Conservation (phyloP, 108 stramenopile species). For the Pseudonitzschia multistriata region DNA sequence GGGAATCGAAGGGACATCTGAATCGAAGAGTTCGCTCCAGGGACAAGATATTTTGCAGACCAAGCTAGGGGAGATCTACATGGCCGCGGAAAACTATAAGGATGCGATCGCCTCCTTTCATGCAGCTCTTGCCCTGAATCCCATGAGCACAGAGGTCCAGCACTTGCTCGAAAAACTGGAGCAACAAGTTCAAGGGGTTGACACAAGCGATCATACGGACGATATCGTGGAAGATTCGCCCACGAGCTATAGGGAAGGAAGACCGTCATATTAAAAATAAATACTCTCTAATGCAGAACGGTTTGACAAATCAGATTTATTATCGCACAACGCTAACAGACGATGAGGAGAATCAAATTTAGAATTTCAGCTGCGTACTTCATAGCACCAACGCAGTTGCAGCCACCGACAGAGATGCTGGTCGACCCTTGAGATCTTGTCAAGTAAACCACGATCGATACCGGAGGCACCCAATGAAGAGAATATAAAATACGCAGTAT, state of each 20-base stretch:
- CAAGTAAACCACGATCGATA: too few relatives aligned
- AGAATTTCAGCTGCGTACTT: too few relatives aligned
- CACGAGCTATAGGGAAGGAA: conserved; percentile 16
- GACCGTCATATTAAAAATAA: conserved; percentile 24
- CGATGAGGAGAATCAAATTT: too few relatives aligned
- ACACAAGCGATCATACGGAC: conserved; percentile 25
- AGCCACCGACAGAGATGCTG: too few relatives aligned
- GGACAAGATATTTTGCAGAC: conserved; percentile 57
- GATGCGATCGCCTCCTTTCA: conserved; percentile 76
- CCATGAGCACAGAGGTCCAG: conserved; percentile 57
- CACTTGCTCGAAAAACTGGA: conserved; percentile 74
- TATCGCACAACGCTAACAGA: too few relatives aligned
- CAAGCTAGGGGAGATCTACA: conserved; percentile 74
- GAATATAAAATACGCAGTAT: too few relatives aligned
- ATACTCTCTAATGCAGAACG: neutral
- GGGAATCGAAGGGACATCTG: conserved; percentile 56
- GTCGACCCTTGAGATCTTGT: too few relatives aligned
- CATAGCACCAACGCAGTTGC: too few relatives aligned
- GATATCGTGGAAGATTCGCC: conserved; percentile 47
- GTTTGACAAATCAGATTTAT: neutral
- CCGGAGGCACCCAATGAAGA: too few relatives aligned
- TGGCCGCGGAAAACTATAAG: conserved; percentile 56
- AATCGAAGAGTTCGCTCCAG: conserved; percentile 20
- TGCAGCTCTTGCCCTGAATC: conserved; percentile 71
- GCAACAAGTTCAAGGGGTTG: conserved; percentile 56